Base-by-base conservation (phyloP, 768 basidiomycete species). In the Boletus rex-veris region DNA sequence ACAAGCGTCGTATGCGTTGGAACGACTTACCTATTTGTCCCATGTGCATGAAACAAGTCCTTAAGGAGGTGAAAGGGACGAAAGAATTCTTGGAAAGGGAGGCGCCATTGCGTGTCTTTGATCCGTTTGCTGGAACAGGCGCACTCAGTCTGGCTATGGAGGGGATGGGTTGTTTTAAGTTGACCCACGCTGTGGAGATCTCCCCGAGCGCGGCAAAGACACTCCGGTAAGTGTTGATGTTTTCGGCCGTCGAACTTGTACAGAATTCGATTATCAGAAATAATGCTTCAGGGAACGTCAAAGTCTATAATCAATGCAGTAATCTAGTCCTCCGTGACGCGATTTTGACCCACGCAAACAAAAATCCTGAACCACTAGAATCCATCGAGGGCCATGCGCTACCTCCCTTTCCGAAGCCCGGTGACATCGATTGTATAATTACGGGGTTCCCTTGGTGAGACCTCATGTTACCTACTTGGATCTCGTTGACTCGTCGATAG, bases 381-480 rank as follows among this genome's bases (percentile, higher is more conserved):
- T 77, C 66, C 8, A 54, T 76, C 24, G 73, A 80, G 40, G 68
- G 70, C 9, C 69, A 70, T 9, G 62, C 52, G 2, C 57, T 85
- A 12, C 80, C 81, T 3, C 61, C 63, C 4, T 80, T 78, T 11
- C 81, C 82, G 4, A 70, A 70, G 39, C 77, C 77, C 7, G 79
- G 75, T 6, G 76, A 82, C 4, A 78, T 88, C 49, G 79, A 90
- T 47, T 76, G 83, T 28, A 74, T 92, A 14, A 70, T 80, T 12
- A 78, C 83, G 16, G 90, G 91, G 0, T 88, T 92, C 58, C 90
- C 90, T 35, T 92, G 90, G 89, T 85, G 52, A 21, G 56, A 2
- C n/a, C 4, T 31, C 11, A 6, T 4, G 59, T 19, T 31, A 12
- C 14, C 41, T 26, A 33, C 28, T 21, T 30, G 14, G 30, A 12